Base-by-base conservation (phyloP, 345 rosid species). In the Carallia brachiata region DNA sequence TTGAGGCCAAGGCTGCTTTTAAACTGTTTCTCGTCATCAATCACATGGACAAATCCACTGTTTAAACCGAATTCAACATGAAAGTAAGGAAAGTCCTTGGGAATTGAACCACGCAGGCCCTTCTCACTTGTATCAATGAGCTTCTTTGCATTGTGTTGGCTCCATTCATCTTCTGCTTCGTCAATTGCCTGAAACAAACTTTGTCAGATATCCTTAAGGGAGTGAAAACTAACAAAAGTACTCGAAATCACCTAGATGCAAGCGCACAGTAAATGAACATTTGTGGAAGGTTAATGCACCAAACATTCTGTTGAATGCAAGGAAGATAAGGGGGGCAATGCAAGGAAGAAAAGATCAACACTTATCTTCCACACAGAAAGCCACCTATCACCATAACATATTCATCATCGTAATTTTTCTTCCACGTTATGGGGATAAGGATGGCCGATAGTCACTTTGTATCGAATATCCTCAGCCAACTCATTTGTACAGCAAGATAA, bases 151-250 rank as follows among this genome's bases (percentile, higher is more conserved):
- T 90, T 92, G 76, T 94, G 99, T 61, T 90, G 99, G 85, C 97
- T 95, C 99, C 97, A 95, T 68, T 95, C 98, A 18, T 93, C 96
- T 79, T 92, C 98, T 1, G 99, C 99, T 82, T 95, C 98, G 8
- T 95, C 96, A 13, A 95, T 95, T 12, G 98, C 98, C 96, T 87
- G 84, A 66, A 61, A 36, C 23, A 67, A 53, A 32, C 15, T 13
- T 56, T 12, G 1, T 80, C 53, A 75, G 70, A 54, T 47, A 30
- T 17, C 28, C 62, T 16, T 36, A 36, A 1, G 50, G n/a, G 62
- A 36, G n/a, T 4, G 40, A 28, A 34, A 15, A 66, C 27, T 19
- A 23, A 55, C 15, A 61, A 66, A 16, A 50, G 47, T n/a, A 32
- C 59, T 19, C 8, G 15, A 55, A 55, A 23, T 55, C 59, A 55